Percentiles rank a stretch among this genome's conserved stretches.
These are phyloP conservation scores for Polysphondylium violaceum DNA, from an alignment of 78 protist species.

Conservation along the genomic window DNA sequence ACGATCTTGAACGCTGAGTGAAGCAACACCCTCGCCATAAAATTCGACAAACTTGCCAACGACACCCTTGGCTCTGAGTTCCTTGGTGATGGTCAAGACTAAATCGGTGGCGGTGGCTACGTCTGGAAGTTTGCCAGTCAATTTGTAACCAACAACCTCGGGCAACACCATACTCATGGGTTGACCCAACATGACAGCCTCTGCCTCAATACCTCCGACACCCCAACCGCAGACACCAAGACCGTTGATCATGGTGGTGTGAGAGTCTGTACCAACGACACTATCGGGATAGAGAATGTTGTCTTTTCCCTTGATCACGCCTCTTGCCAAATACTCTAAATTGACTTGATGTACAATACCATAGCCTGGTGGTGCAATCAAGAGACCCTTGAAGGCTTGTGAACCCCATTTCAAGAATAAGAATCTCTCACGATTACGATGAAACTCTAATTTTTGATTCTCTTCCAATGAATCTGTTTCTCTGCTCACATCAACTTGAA, in stretches of 20 bases:
- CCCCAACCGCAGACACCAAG: conserved; percentile 92
- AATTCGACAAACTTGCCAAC: conserved; percentile 96
- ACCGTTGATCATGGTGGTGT: conserved; percentile 93
- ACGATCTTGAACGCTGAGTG: conserved; percentile 91
- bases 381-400: conserved; percentile 80
- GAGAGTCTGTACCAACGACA: conserved; percentile 94
- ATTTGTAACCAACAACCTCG: conserved; percentile 90
- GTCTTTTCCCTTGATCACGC: conserved; percentile 83
- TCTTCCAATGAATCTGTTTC: conserved; percentile 79
- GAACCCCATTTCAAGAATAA: conserved; percentile 93
- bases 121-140: conserved; percentile 86
- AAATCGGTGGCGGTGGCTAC: conserved; percentile 92
- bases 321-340: conserved; percentile 93
- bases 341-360: conserved; percentile 96
- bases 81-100: conserved; percentile 91
- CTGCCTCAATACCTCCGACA: conserved; percentile 96
- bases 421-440: conserved; percentile 92
- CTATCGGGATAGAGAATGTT: conserved; percentile 90
- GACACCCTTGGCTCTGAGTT: conserved; percentile 86
- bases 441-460: conserved; percentile 86
- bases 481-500: conserved; percentile 85
- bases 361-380: conserved; percentile 94
- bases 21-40: conserved; percentile 86
- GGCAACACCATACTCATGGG: conserved; percentile 89
- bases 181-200: conserved; percentile 93